phyloP scores from a whole-genome alignment of 768 basidiomycete genomes.

The Hebeloma cylindrosporum region DNA sequence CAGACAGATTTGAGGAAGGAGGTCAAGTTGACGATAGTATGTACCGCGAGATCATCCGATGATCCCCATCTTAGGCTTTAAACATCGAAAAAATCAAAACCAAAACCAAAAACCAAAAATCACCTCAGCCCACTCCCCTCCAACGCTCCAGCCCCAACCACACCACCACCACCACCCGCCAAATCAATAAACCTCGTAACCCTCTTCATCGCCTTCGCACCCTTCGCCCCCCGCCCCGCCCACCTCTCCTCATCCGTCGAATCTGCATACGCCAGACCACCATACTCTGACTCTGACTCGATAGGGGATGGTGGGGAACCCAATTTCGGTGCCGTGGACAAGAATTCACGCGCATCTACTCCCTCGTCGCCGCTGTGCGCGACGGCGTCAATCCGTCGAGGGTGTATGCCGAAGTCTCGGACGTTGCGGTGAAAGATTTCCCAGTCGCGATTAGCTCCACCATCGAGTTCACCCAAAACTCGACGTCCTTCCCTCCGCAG shows the following conservation, averaged over 20 bases:
- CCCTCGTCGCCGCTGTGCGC: constrained; percentile 30
- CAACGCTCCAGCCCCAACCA: constrained; percentile 15
- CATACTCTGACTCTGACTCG: constrained; percentile 44
- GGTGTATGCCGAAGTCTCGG: constrained; percentile 34
- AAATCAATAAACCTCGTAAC: constrained; percentile 83
- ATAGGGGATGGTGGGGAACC: constrained; percentile 30
- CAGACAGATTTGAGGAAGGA: constrained; percentile 17
- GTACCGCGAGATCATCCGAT: constrained; percentile 12
- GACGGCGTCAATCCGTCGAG: constrained; percentile 30
- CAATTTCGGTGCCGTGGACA: constrained; percentile 11
- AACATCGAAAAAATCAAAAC: neutral
- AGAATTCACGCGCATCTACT: constrained; percentile 22
- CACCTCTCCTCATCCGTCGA: constrained; percentile 33
- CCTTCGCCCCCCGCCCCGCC: constrained; percentile 25
- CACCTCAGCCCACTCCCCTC: constrained; percentile 22
- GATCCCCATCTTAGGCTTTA: too few relatives aligned
- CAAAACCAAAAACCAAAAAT: neutral
- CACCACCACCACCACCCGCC: constrained; percentile 23
- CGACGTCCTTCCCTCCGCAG: constrained; percentile 25
- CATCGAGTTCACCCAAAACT: constrained; percentile 31
- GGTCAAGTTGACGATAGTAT: constrained; percentile 15
- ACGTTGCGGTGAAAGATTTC: constrained; percentile 32
- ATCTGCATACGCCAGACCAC: constrained; percentile 52
- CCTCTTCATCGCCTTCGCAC: constrained; percentile 66
- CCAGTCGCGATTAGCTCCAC: constrained; percentile 28